Evolutionary conservation across 352 stramenopile species (phyloP).

Genomic region (Globisporangium parvum): DNA sequence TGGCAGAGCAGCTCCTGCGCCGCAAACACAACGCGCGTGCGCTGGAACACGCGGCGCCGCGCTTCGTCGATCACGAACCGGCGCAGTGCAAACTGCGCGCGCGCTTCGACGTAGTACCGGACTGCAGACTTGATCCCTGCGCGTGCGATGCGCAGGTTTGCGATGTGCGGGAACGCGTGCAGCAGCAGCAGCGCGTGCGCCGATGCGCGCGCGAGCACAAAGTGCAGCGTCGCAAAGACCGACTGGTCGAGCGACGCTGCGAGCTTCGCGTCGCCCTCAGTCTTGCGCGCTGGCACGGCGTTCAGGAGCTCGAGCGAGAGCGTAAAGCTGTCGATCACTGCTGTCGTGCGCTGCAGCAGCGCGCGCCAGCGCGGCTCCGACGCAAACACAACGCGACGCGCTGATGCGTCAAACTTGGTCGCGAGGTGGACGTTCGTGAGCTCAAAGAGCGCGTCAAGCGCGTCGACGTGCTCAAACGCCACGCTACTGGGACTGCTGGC

Average conservation of each 20-base stretch:
- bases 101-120: slow-evolving; percentile 40
- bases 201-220: slow-evolving; percentile 26
- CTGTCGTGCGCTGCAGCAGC: slow-evolving; percentile 34
- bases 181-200: slow-evolving; percentile 41
- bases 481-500: slow-evolving; percentile 16
- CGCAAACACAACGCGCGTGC: slow-evolving; percentile 34
- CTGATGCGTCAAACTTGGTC: slow-evolving; percentile 31
- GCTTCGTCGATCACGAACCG: slow-evolving; percentile 51
- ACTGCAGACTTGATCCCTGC: slow-evolving; percentile 38
- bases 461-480: slow-evolving; percentile 31
- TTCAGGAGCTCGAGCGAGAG: slow-evolving; percentile 50
- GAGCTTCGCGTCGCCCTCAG: slow-evolving; percentile 17
- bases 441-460: slow-evolving; percentile 37
- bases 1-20: slow-evolving; percentile 51
- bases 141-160: slow-evolving; percentile 40
- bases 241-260: slow-evolving; percentile 31
- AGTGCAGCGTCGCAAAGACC: slow-evolving; percentile 21
- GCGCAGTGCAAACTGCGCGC: slow-evolving; percentile 49
- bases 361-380: slow-evolving; percentile 39
- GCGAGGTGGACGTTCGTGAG: slow-evolving; percentile 38
- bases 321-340: slow-evolving; percentile 41
- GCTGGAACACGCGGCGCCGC: slow-evolving; percentile 36
- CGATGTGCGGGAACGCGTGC: slow-evolving; percentile 40
- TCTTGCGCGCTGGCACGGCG: slow-evolving; percentile 31
- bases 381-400: slow-evolving; percentile 30